A percentile compares a stretch with the other conserved stretches of the same genome.
phyloP scores from a whole-genome alignment of 2,329 filamentous ascomycete species.

The Alternaria gaisen region DNA sequence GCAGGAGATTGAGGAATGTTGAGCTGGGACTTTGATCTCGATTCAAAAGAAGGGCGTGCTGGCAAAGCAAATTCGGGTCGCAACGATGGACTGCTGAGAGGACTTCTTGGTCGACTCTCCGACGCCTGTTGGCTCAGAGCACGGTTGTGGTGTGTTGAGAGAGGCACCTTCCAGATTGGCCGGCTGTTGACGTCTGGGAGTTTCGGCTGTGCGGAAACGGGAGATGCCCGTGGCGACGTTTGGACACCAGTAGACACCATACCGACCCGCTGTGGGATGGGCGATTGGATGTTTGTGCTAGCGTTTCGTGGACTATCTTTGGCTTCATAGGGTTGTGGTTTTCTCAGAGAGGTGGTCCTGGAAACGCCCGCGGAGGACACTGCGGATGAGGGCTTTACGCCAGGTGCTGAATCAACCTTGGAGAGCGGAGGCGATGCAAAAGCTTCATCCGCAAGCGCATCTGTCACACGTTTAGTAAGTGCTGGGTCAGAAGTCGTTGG shows the following conservation, averaged over 20 bases:
- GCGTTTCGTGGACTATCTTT: slow-evolving; percentile 38
- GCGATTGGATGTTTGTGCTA: slow-evolving; percentile 51
- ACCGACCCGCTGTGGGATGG: slow-evolving; percentile 58
- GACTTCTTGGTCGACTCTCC: slow-evolving; percentile 48
- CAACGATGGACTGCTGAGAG: slow-evolving; percentile 35
- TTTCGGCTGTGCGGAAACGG: slow-evolving; percentile 39
- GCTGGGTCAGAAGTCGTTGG: slow-evolving; percentile 54
- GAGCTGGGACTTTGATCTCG: slow-evolving; percentile 62
- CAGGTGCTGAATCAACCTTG: slow-evolving; percentile 40
- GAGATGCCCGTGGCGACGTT: slow-evolving; percentile 67
- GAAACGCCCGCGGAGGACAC: slow-evolving; percentile 44
- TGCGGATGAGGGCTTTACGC: slow-evolving; percentile 38
- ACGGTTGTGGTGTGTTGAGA: slow-evolving; percentile 52
- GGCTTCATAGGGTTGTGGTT: slow-evolving; percentile 32
- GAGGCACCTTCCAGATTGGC: slow-evolving; percentile 65
- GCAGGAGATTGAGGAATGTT: slow-evolving; percentile 63
- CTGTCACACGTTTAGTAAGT: slow-evolving; percentile 72
- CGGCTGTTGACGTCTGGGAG: slow-evolving; percentile 53
- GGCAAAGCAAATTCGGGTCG: slow-evolving; percentile 51
- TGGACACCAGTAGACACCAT: slow-evolving; percentile 82
- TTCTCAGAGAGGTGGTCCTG: slow-evolving; percentile 45
- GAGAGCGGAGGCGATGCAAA: slow-evolving; percentile 66
- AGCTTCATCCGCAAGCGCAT: slow-evolving; percentile 83
- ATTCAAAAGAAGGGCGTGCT: slow-evolving; percentile 55
- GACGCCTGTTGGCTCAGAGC: slow-evolving; percentile 60